phyloP scores from a whole-genome alignment of 1,139 yeast genomes.

The Pichia sp. region DNA sequence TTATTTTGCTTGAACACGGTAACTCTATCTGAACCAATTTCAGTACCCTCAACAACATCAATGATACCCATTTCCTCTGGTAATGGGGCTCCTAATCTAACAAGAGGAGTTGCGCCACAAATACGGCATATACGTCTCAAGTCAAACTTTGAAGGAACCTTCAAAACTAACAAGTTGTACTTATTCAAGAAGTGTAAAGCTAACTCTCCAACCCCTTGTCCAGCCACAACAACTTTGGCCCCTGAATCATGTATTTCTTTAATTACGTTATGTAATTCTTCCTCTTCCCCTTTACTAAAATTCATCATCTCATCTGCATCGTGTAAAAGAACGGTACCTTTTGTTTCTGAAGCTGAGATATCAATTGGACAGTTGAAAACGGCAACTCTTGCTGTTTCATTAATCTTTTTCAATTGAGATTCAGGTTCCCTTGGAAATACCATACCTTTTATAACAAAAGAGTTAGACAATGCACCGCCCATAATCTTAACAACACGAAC shows the following conservation, averaged over 20 bases:
- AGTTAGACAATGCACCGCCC: slow-evolving; percentile 75
- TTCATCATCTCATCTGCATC: slow-evolving; percentile 96
- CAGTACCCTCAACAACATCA: slow-evolving; percentile 83
- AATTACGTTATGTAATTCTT: slow-evolving; percentile 80
- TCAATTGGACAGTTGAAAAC: slow-evolving; percentile 92
- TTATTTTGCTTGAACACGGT: slow-evolving; percentile 81
- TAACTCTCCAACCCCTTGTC: slow-evolving; percentile 86
- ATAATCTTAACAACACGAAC: slow-evolving; percentile 92
- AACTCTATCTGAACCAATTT: slow-evolving; percentile 96
- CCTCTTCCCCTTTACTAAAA: slow-evolving; percentile 93
- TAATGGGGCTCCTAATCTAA: slow-evolving; percentile 91
- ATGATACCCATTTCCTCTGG: slow-evolving; percentile 89
- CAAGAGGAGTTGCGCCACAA: slow-evolving; percentile 95
- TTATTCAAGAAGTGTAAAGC: slow-evolving; percentile 91
- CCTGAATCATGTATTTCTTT: slow-evolving; percentile 82
- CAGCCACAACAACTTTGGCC: slow-evolving; percentile 82
- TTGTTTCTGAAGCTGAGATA: slow-evolving; percentile 90
- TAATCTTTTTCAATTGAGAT: slow-evolving; percentile 66
- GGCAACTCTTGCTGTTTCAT: slow-evolving; percentile 69
- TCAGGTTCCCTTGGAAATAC: slow-evolving; percentile 97
- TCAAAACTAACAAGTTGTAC: slow-evolving; percentile 73
- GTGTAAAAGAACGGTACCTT: slow-evolving; percentile 92
- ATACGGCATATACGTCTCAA: slow-evolving; percentile 90
- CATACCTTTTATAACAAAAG: slow-evolving; percentile 91
- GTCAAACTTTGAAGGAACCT: slow-evolving; percentile 91